Evolutionary conservation across 1,139 yeast genomes (phyloP), one percentile per base, ranked within the genome.

Genomic region (Yamadazyma membranifaciens): DNA sequence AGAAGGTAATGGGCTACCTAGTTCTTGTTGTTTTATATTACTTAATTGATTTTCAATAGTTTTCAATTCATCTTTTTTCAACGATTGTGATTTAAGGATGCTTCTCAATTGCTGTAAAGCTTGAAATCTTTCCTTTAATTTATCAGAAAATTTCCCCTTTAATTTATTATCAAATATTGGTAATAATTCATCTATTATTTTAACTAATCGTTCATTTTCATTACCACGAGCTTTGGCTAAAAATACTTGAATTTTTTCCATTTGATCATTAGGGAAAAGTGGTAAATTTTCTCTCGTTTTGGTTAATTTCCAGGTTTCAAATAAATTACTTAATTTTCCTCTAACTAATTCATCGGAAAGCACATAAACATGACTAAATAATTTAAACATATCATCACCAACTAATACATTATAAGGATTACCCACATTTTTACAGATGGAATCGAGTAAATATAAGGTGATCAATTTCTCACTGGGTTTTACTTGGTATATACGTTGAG

Each of bases 341-440:
- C 98, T 75, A 11, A 51, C 39, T n/a, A 73, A 64, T 51, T 88
- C 95, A 53, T 81, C 83, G 31, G 87, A 92, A 43, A 84, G 66
- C 25, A 88, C 77, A 57, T 87, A 94, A 2, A 91, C 83, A 47
- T 80, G 83, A 20, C 87, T 81, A 61, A 84, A 92, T 2, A 87
- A 67, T 51, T 73, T 78, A 63, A 73, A 83, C 33, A 88, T 67
- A 39, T 81, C 83, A 39, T 66, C 77, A 5, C 89, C 85, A 57
- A 91, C 81, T 45, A 85, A 63, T 9, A 81, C 72, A 28, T 89
- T 87, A 59, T 91, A 92, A 1, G 98, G 97, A 45, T 81, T 77
- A 6, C 97, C 97, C 16, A 88, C 83, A 52, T 83, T 87, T 62
- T 92, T 92, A 63, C 95, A 86, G 36, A 92, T 85, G n/a, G 97